phyloP scores from a whole-genome alignment of 441 rosid species.

The Populus hybrid region DNA sequence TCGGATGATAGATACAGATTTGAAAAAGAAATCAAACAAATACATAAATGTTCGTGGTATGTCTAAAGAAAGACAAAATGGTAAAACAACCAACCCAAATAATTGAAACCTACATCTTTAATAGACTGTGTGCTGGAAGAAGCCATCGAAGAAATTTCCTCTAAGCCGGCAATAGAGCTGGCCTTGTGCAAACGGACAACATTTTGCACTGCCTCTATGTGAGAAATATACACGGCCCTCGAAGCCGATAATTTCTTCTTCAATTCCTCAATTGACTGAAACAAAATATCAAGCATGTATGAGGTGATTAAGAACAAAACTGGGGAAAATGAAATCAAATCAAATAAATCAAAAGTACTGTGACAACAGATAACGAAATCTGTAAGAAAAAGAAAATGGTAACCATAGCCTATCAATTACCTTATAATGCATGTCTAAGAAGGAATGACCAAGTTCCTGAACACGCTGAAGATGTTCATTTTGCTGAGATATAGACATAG shows the following conservation, averaged over 20 bases:
- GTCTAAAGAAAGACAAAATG: neutral
- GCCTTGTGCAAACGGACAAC: constrained; percentile 92
- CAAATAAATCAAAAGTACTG: neutral
- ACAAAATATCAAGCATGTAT: constrained; percentile 7
- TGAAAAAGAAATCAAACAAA: neutral
- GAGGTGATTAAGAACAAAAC: neutral
- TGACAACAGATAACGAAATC: neutral
- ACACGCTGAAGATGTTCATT: constrained; percentile 68
- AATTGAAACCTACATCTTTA: constrained; percentile 54
- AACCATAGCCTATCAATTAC: constrained; percentile 29
- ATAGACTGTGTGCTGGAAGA: constrained; percentile 56
- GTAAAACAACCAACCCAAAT: constrained; percentile 4
- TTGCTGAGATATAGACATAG: constrained; percentile 70
- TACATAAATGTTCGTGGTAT: neutral
- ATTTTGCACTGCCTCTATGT: constrained; percentile 84
- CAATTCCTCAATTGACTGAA: constrained; percentile 61
- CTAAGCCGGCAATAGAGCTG: constrained; percentile 66
- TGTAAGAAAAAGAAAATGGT: neutral
- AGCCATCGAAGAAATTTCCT: constrained; percentile 59
- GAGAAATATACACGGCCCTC: constrained; percentile 64
- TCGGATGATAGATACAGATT: too few relatives aligned
- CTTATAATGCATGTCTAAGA: constrained; percentile 62
- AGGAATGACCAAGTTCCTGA: constrained; percentile 65
- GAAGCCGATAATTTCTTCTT: constrained; percentile 65
- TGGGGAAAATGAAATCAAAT: neutral